Evolutionary conservation across 495 filamentous ascomycete genomes (phyloP).

Genomic region (Penicillium parvum): DNA sequence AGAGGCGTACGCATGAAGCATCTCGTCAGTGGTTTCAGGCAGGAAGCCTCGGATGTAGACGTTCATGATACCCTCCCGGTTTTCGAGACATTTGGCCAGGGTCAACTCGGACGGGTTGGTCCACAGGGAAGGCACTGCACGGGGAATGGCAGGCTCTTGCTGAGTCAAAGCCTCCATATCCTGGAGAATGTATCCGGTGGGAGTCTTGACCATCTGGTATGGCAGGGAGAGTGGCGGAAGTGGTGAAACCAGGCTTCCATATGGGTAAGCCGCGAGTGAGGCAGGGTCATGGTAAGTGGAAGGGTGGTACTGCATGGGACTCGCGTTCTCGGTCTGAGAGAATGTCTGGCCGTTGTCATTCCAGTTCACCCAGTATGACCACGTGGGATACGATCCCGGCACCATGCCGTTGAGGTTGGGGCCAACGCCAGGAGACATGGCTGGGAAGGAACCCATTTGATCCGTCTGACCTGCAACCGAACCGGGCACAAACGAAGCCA

Average conservation of each 20-base stretch:
- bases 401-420: conserved; percentile 22
- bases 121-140: conserved; percentile 81
- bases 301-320: conserved; percentile 20
- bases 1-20: conserved; percentile 72
- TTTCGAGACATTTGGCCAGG: conserved; percentile 86
- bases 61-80: conserved; percentile 82
- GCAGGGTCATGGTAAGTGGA: conserved; percentile 13
- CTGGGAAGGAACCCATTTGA: conserved; percentile 28
- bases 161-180: conserved; percentile 67
- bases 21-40: conserved; percentile 90
- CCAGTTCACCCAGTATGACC: conserved; percentile 32
- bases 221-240: conserved; percentile 25
- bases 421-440: conserved; percentile 28
- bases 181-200: conserved; percentile 54
- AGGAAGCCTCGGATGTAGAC: conserved; percentile 96
- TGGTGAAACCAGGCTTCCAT: conserved; percentile 18
- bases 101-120: conserved; percentile 68
- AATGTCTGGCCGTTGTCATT: conserved; percentile 25
- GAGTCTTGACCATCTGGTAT: conserved; percentile 41
- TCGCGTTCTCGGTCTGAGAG: conserved; percentile 7
- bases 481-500: conserved; percentile 21
- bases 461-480: conserved; percentile 22
- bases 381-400: conserved; percentile 19
- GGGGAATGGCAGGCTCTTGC: conserved; percentile 77
- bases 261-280: conserved; percentile 22